A percentile compares a stretch with the other conserved stretches of the same genome.
Evolutionary conservation across 192 early-diverging fungal genomes (phyloP).

Genomic region (Cladochytrium replicatum): DNA sequence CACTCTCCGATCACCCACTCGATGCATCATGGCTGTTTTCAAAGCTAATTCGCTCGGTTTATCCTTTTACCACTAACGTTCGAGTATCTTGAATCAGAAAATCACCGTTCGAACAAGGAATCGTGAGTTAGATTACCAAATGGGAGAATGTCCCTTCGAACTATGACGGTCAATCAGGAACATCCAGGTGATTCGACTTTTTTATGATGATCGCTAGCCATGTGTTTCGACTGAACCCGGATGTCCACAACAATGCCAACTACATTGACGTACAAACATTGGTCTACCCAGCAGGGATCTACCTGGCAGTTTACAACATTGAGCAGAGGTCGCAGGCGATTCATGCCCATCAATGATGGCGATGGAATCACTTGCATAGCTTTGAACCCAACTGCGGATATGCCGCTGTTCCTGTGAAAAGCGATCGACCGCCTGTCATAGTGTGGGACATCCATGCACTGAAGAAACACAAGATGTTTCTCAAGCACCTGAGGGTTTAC

Average conservation of each 20-base stretch:
- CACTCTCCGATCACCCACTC: too few relatives aligned
- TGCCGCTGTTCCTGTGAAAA: conserved; percentile 2
- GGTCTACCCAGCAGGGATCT: conserved; percentile 39
- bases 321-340: conserved; percentile 43
- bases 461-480: conserved; percentile 15
- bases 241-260: conserved; percentile 25
- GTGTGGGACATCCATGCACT: conserved; percentile 11
- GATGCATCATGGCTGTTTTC: too few relatives aligned
- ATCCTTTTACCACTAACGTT: too few relatives aligned
- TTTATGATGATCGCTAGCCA: too few relatives aligned
- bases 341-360: conserved; percentile 33
- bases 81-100: too few relatives aligned
- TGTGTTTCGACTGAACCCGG: conserved; percentile 39
- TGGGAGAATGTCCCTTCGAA: conserved; percentile 8
- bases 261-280: conserved; percentile 41
- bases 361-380: conserved; percentile 33
- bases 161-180: not conserved
- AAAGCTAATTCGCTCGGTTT: too few relatives aligned
- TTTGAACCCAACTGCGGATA: conserved; percentile 5
- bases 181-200: not conserved
- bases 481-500: not conserved
- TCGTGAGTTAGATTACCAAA: too few relatives aligned
- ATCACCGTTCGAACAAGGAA: too few relatives aligned
- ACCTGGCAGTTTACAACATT: conserved; percentile 40
- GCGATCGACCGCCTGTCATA: conserved; percentile 1